Evolutionary conservation across 352 stramenopile species (phyloP).

Genomic region (Phytophthora chlamydospora): DNA sequence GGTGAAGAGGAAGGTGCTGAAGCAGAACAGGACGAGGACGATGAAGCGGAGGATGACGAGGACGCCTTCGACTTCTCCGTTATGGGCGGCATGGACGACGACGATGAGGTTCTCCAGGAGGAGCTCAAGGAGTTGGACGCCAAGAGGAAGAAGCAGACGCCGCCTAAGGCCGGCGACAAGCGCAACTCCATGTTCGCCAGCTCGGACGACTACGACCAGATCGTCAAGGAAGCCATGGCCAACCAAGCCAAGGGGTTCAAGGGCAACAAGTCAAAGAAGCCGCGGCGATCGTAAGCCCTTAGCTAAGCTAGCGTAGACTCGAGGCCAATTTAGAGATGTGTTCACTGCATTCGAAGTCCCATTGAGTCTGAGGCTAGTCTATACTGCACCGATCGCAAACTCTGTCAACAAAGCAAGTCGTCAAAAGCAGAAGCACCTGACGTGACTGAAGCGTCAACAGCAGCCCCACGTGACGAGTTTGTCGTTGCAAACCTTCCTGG

Average conservation of each 20-base stretch:
- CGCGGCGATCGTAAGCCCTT: conserved; percentile 24
- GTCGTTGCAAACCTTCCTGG: not conserved
- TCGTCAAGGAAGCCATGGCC: conserved; percentile 68
- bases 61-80: conserved; percentile 55
- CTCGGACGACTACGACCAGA: conserved; percentile 77
- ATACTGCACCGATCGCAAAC: too few species aligned
- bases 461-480: not conserved
- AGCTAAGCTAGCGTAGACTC: conserved; percentile 13
- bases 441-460: conserved; percentile 1
- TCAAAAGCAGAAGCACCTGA: conserved; percentile 26
- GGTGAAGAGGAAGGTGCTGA: conserved; percentile 40
- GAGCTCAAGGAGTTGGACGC: conserved; percentile 41
- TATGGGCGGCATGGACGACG: conserved; percentile 51
- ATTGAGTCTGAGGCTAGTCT: too few species aligned
- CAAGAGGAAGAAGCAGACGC: conserved; percentile 65
- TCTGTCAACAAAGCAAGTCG: conserved; percentile 32
- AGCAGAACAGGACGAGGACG: conserved; percentile 38
- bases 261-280: conserved; percentile 51
- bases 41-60: conserved; percentile 40
- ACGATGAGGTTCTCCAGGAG: conserved; percentile 51
- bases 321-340: too few species aligned
- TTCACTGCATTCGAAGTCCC: too few species aligned
- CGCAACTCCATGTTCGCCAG: conserved; percentile 78
- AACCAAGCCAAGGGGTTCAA: conserved; percentile 48
- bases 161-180: conserved; percentile 50